Conservation (phyloP, 805 yeast genomes). For the Blastobotrys chiropterorum region DNA sequence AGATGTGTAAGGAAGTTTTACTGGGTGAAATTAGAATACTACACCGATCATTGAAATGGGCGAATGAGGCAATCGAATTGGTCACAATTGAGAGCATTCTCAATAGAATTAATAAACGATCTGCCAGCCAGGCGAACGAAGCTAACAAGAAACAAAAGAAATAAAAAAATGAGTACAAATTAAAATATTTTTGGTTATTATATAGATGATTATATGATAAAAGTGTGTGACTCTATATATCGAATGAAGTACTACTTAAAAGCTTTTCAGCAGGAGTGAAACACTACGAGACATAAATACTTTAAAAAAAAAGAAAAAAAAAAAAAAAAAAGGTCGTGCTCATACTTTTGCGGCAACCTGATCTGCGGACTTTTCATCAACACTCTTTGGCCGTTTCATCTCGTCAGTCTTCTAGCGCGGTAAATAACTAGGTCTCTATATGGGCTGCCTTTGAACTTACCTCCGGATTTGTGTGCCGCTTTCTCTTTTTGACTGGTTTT, state of each 20-base stretch:
- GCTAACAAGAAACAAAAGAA: slow-evolving; percentile 4
- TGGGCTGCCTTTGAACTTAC: slow-evolving; percentile 8
- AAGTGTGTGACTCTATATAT: no score
- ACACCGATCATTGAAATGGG: slow-evolving; percentile 22
- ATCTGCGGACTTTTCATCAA: neutral
- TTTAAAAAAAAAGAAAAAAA: no score
- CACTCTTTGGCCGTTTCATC: slow-evolving; percentile 11
- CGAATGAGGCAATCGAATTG: slow-evolving; percentile 6
- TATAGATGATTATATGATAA: no score
- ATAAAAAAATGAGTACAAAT: no score
- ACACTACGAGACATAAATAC: no score
- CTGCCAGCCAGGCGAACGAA: neutral
- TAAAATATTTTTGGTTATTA: no score
- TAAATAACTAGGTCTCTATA: neutral
- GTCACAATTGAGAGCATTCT: neutral
- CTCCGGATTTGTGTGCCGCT: slow-evolving; percentile 28
- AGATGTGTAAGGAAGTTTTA: slow-evolving; percentile 25
- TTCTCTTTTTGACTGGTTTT: slow-evolving; percentile 50
- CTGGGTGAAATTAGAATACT: slow-evolving; percentile 25
- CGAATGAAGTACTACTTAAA: no score
- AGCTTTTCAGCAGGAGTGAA: no score
- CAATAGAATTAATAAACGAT: neutral
- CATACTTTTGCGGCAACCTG: slow-evolving; percentile 1
- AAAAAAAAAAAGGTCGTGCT: no score
- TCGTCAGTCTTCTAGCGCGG: slow-evolving; percentile 2